Evolutionary conservation across 768 basidiomycete genomes (phyloP).

Genomic region (Lyophyllum atratum): DNA sequence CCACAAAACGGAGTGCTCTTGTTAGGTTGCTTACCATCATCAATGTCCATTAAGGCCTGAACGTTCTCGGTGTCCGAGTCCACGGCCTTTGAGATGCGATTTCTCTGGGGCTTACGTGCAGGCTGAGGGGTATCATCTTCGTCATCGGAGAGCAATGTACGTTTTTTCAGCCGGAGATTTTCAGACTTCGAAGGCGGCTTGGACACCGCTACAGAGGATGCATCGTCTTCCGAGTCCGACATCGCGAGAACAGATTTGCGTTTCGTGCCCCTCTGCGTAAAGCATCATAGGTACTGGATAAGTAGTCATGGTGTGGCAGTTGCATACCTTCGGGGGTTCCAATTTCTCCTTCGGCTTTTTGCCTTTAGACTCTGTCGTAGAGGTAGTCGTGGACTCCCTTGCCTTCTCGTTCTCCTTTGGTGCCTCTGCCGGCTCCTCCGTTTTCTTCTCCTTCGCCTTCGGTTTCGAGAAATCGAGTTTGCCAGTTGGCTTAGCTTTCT

Average conservation of each 20-base stretch:
- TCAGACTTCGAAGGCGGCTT: slow-evolving; percentile 10
- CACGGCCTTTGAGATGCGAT: slow-evolving; percentile 23
- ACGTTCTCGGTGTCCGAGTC: slow-evolving; percentile 48
- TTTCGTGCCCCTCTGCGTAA: slow-evolving; percentile 36
- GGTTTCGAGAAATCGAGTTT: slow-evolving; percentile 24
- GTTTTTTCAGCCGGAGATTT: slow-evolving; percentile 43
- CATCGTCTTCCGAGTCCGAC: slow-evolving; percentile 30
- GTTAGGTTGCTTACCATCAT: slow-evolving; percentile 54
- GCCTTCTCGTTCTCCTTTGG: slow-evolving; percentile 20
- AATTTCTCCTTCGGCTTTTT: slow-evolving; percentile 18
- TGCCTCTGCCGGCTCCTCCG: slow-evolving; percentile 3
- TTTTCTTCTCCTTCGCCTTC: slow-evolving; percentile 18
- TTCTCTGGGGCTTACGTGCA: slow-evolving; percentile 35
- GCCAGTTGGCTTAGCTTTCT: slow-evolving; percentile 17
- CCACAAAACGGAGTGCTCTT: background rate
- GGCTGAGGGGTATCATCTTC: slow-evolving; percentile 47
- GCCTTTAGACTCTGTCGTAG: slow-evolving; percentile 4
- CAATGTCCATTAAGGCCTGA: slow-evolving; percentile 74
- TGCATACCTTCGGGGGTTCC: slow-evolving; percentile 19
- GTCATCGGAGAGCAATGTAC: slow-evolving; percentile 60
- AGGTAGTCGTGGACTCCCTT: slow-evolving; percentile 8
- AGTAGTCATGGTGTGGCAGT: background rate
- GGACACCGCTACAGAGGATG: slow-evolving; percentile 3
- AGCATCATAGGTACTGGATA: background rate
- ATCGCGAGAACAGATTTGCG: slow-evolving; percentile 43